A percentile compares a stretch with the other conserved stretches of the same genome.
Evolutionary conservation across 108 stramenopile genomes (phyloP).

Genomic region (Aureococcus anophagefferens): DNA sequence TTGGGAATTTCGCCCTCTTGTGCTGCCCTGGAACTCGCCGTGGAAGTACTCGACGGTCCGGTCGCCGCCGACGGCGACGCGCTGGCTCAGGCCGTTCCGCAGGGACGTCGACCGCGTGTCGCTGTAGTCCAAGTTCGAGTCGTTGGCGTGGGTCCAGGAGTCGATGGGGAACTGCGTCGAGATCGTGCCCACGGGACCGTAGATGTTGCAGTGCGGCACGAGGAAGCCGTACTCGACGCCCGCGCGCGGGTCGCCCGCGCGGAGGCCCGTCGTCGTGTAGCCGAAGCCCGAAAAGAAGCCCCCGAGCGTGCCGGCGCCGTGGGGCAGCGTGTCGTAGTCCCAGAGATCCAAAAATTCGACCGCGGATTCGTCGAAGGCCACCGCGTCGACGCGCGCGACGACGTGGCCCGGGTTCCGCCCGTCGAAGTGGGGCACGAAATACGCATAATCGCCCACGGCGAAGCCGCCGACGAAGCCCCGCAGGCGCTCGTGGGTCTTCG

Average conservation of each 20-base stretch:
- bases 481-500: not conserved
- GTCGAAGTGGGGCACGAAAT: conserved; percentile 28
- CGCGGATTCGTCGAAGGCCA: not conserved
- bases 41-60: conserved; percentile 15
- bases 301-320: conserved; percentile 5
- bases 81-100: too few relatives aligned
- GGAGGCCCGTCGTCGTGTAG: not conserved
- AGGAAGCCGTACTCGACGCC: conserved; percentile 15
- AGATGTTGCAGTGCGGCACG: conserved; percentile 16
- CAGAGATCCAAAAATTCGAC: conserved; percentile 14
- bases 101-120: too few relatives aligned
- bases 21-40: too few relatives aligned
- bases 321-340: conserved; percentile 5
- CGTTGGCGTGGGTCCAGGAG: conserved; percentile 10
- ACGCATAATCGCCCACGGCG: conserved; percentile 15
- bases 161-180: conserved; percentile 22
- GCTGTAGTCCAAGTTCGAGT: not conserved
- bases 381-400: conserved; percentile 20
- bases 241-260: too few relatives aligned
- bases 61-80: conserved; percentile 6
- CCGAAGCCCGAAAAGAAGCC: conserved; percentile 28
- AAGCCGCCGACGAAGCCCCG: conserved; percentile 28
- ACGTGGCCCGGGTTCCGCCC: conserved; percentile 15
- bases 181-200: conserved; percentile 18
- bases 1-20: too few relatives aligned